Base-by-base conservation (phyloP, 75 land plant genomes). In the Gnetum montanum region DNA sequence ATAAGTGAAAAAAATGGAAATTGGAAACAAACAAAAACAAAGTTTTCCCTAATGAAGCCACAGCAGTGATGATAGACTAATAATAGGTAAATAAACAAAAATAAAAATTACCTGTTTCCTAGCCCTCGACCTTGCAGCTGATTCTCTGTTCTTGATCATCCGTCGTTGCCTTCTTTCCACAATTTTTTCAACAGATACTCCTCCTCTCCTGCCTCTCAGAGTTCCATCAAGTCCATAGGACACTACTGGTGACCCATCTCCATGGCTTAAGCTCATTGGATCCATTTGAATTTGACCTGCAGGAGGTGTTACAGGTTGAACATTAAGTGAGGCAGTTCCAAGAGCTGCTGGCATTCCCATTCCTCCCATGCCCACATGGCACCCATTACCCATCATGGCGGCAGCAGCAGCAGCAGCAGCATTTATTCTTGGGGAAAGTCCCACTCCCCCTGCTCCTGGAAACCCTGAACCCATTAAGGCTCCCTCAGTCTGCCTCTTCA, bases 61-160 rank as follows among this genome's bases (percentile, higher is more conserved):
- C n/a, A 10, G 41, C 15, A 40, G 10, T 40, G 15, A 15, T 40
- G 15, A 40, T 40, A 40, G 15, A 15, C 10, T 40, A 15, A 15
- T 10, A 10, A 40, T 40, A 40, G 41, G 41, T 10, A 5, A 58
- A 8, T 45, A 6, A n/a, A n/a, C n/a, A n/a, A n/a, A n/a, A n/a
- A n/a, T n/a, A 43, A 19, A 62, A 67, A 24, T 27, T 43, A 87
- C 92, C 88, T 83, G 92, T 66, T 87, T 87, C 4, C 88, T 76
- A 35, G 88, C 88, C 27, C 92, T 57, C 0, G 92, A 87, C 35
- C 92, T 76, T 16, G 92, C 92, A 52, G 92, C 92, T 25, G 92
- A 87, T 34, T 87, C 92, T 33, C 92, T 55, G 46, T 87, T 87
- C 70, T 87, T 87, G 8, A 87, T 87, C 92, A 87, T 87, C 31